Conservation (phyloP, 345 rosid species). For the Noccaea bulbosa region DNA sequence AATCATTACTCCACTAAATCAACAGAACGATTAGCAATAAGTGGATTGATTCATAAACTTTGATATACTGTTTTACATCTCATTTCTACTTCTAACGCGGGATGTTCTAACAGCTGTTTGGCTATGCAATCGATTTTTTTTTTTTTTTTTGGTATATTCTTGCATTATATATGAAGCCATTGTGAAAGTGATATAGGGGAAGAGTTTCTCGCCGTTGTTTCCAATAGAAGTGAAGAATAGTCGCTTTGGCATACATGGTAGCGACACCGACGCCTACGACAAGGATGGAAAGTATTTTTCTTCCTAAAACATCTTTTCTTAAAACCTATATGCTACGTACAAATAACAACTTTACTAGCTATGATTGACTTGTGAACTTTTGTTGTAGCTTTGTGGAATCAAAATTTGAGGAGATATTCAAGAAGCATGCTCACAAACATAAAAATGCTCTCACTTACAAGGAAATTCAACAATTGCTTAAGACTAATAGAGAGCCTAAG, state of each 20-base stretch:
- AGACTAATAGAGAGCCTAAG: constrained; percentile 57
- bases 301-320: background rate
- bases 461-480: constrained; percentile 52
- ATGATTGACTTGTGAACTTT: background rate
- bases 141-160: constrained; percentile 2
- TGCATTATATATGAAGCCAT: constrained; percentile 3
- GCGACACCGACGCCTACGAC: constrained; percentile 75
- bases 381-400: constrained; percentile 59
- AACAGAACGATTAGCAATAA: too few relatives aligned
- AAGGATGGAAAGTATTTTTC: constrained; percentile 67
- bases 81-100: too few relatives aligned
- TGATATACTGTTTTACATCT: too few relatives aligned
- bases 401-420: constrained; percentile 77
- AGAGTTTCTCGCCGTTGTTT: constrained; percentile 55
- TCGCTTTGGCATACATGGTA: constrained; percentile 62
- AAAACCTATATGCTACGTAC: background rate
- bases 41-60: too few relatives aligned
- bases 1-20: background rate
- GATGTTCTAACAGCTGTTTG: background rate
- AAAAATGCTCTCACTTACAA: constrained; percentile 51
- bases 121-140: background rate
- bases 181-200: constrained; percentile 53
- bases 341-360: background rate
- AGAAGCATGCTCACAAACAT: constrained; percentile 54
- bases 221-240: constrained; percentile 73